Percentiles rank a stretch among this genome's conserved stretches.
These are phyloP conservation scores for Elaeis oleifera DNA, from an alignment of 202 grass and related monocot species.

Conservation along the genomic window DNA sequence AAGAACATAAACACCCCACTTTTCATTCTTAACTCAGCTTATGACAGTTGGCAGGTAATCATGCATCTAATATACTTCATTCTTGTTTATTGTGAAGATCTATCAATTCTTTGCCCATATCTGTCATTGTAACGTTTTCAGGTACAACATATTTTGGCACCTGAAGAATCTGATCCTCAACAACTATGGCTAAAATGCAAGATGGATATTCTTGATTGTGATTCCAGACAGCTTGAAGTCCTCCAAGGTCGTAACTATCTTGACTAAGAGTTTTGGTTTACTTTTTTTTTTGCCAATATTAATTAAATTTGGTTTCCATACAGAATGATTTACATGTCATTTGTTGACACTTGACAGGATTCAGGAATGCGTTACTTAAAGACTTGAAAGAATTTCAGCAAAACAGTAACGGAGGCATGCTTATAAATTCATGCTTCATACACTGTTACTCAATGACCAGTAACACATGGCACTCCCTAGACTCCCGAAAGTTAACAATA, in stretches of 20 bases:
- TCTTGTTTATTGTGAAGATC: neutral
- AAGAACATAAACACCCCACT: no score
- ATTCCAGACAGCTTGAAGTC: conserved; percentile 43
- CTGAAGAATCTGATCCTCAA: conserved; percentile 49
- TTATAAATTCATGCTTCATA: conserved; percentile 12
- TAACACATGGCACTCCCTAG: conserved; percentile 10
- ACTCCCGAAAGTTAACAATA: conserved; percentile 16
- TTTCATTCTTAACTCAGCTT: no score
- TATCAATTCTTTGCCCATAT: neutral
- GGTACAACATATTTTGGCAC: conserved; percentile 33
- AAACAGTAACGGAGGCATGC: conserved; percentile 5
- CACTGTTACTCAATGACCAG: conserved; percentile 11
- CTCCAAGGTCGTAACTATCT: conserved; percentile 15
- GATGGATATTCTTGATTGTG: conserved; percentile 58
- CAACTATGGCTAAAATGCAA: conserved; percentile 61
- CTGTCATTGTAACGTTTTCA: conserved; percentile 20
- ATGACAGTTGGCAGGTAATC: neutral
- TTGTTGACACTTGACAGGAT: conserved; percentile 6
- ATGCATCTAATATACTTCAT: neutral
- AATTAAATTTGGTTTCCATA: neutral
- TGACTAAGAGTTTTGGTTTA: neutral
- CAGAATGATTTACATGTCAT: neutral
- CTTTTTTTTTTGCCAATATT: neutral
- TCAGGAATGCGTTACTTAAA: conserved; percentile 4
- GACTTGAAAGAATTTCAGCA: conserved; percentile 16